Percentiles rank a stretch among this genome's conserved stretches.
These are phyloP conservation scores for Uronychia binucleata DNA, from an alignment of 73 alveolate genomes.

Conservation along the genomic window DNA sequence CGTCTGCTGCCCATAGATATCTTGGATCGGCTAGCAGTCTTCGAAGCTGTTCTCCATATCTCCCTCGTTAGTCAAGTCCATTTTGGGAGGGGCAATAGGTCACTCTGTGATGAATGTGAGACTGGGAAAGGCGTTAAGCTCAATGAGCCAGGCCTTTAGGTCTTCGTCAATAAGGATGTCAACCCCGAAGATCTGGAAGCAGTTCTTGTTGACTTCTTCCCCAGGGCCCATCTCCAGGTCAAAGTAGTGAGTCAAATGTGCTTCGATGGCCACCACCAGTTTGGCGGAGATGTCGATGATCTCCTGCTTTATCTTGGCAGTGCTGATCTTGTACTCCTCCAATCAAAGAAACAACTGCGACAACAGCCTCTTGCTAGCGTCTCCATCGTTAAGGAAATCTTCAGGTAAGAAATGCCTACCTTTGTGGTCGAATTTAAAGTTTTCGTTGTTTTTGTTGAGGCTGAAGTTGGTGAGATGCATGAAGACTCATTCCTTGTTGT, in stretches of 20 bases:
- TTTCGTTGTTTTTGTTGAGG: constrained; percentile 77
- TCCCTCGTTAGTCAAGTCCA: not conserved
- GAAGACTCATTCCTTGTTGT: constrained; percentile 65
- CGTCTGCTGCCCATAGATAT: not conserved
- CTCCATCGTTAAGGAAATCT: constrained; percentile 12
- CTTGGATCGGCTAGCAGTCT: not conserved
- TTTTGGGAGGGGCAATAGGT: constrained; percentile 49
- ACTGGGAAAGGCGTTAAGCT: constrained; percentile 86
- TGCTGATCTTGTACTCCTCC: not conserved
- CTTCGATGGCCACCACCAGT: constrained; percentile 34
- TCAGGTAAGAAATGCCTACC: constrained; percentile 19
- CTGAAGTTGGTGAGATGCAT: constrained; percentile 94
- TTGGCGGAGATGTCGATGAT: constrained; percentile 15
- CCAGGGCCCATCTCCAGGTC: constrained; percentile 21
- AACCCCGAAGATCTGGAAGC: constrained; percentile 83
- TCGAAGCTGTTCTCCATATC: not conserved
- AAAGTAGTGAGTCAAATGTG: constrained; percentile 37
- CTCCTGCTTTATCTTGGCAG: constrained; percentile 2
- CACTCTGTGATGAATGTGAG: constrained; percentile 51
- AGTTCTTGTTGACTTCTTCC: constrained; percentile 16
- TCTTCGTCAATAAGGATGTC: constrained; percentile 82
- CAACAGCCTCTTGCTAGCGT: constrained; percentile 14
- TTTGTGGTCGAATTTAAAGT: constrained; percentile 26
- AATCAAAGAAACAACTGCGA: constrained; percentile 10
- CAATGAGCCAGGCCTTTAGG: constrained; percentile 83